Evolutionary conservation across 164 flowering plant genomes (phyloP).

Genomic region (Magnolia kwangsiensis): DNA sequence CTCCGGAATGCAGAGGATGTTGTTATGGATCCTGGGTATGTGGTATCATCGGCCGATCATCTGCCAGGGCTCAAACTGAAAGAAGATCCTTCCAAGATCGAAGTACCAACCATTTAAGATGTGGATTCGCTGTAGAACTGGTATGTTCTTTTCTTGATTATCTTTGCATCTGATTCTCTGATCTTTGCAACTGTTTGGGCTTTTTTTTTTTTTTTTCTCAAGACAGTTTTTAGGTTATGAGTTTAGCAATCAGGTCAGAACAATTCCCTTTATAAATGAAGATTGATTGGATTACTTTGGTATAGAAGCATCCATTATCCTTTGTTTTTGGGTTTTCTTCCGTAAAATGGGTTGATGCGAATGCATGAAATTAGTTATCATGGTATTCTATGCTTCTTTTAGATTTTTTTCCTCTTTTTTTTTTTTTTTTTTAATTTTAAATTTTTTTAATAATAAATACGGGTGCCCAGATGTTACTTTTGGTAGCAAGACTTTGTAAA

Average conservation of each 20-base stretch:
- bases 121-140: neutral
- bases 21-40: slow-evolving; percentile 4
- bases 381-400: too few relatives aligned
- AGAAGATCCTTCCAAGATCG: slow-evolving; percentile 3
- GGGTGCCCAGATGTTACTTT: too few relatives aligned
- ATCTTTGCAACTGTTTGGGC: neutral
- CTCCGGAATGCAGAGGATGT: neutral
- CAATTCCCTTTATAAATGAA: too few relatives aligned
- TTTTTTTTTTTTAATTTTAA: too few relatives aligned
- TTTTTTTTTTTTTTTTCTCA: neutral
- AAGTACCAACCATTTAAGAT: slow-evolving; percentile 1
- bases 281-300: too few relatives aligned
- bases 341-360: too few relatives aligned
- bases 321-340: too few relatives aligned
- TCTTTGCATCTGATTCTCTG: neutral
- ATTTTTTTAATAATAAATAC: too few relatives aligned
- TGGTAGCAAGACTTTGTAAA: too few relatives aligned
- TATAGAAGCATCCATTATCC: too few relatives aligned
- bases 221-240: neutral
- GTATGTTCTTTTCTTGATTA: neutral
- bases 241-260: neutral
- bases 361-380: too few relatives aligned
- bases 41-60: slow-evolving; percentile 5
- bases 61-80: slow-evolving; percentile 12
- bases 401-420: too few relatives aligned